These are phyloP conservation scores for Diplosphaera chodatii DNA, from an alignment of 139 green algal species.

Conservation along the genomic window DNA sequence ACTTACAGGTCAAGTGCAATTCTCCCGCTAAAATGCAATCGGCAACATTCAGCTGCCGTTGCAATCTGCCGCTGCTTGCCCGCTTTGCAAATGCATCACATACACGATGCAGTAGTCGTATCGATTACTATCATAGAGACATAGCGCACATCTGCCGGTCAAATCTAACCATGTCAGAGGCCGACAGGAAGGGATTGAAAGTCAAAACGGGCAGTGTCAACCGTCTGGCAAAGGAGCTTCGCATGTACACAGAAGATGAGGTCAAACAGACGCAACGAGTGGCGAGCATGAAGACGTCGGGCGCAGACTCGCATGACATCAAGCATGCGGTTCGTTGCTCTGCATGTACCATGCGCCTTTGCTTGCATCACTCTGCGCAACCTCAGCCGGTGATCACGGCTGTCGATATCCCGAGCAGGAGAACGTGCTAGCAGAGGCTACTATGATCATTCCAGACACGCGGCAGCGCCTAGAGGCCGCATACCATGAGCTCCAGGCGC, in stretches of 20 bases:
- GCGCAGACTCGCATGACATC: conserved; percentile 64
- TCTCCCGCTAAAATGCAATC: no score
- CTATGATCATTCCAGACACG: conserved; percentile 84
- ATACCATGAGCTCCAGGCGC: conserved; percentile 53
- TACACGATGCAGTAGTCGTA: no score
- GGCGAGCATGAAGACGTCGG: conserved; percentile 59
- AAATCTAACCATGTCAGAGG: conserved; percentile 35
- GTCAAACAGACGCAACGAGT: conserved; percentile 58
- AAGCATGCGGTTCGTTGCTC: conserved; percentile 76
- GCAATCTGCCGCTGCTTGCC: no score
- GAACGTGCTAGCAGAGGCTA: conserved; percentile 75
- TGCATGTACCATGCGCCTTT: neutral
- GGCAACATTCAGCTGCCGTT: no score
- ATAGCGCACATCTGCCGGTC: no score
- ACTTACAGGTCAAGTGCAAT: no score
- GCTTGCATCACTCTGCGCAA: neutral
- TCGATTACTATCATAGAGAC: no score
- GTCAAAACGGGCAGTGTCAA: conserved; percentile 70
- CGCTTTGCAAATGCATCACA: no score
- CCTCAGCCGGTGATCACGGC: no score
- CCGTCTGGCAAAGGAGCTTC: conserved; percentile 73
- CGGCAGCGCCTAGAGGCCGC: conserved; percentile 64
- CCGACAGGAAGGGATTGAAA: conserved; percentile 33
- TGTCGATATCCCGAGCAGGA: conserved; percentile 66
- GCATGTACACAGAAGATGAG: conserved; percentile 71